A percentile compares a stretch with the other conserved stretches of the same genome.
Conservation (phyloP, 441 rosid genomes). For the Rhodomyrtus psidioides region DNA sequence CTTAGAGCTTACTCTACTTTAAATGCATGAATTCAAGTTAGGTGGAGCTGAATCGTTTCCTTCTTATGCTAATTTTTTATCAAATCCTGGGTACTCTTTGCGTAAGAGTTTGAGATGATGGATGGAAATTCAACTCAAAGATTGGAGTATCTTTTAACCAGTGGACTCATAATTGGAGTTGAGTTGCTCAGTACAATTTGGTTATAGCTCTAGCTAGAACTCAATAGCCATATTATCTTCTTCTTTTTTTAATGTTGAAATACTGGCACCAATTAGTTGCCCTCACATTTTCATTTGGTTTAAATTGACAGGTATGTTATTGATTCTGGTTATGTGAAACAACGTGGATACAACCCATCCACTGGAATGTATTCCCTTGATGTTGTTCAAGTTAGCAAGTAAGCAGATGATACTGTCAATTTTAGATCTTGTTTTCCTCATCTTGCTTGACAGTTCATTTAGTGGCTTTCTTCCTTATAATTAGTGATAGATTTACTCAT, state of each 20-base stretch:
- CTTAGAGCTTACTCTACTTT: background rate
- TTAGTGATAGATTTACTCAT: background rate
- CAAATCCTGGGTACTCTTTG: background rate
- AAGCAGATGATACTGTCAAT: slow-evolving; percentile 21
- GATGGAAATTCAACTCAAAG: background rate
- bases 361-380: slow-evolving; percentile 98
- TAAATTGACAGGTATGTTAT: slow-evolving; percentile 68
- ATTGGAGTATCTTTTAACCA: background rate
- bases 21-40: background rate
- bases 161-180: background rate
- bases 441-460: background rate
- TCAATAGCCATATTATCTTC: background rate
- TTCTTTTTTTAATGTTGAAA: background rate
- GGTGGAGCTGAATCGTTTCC: background rate
- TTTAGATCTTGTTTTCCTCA: slow-evolving; percentile 2
- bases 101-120: background rate
- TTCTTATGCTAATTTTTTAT: background rate
- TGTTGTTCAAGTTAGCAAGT: slow-evolving; percentile 95
- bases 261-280: background rate
- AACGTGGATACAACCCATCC: slow-evolving; percentile 88
- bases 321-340: slow-evolving; percentile 96
- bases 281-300: background rate
- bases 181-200: background rate
- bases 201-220: background rate
- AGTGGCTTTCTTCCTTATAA: background rate